Percentiles rank a stretch among this genome's conserved stretches.
phyloP scores from a whole-genome alignment of 371 early-diverging fungal species.

The Ecytonucleospora hepatopenaei region DNA sequence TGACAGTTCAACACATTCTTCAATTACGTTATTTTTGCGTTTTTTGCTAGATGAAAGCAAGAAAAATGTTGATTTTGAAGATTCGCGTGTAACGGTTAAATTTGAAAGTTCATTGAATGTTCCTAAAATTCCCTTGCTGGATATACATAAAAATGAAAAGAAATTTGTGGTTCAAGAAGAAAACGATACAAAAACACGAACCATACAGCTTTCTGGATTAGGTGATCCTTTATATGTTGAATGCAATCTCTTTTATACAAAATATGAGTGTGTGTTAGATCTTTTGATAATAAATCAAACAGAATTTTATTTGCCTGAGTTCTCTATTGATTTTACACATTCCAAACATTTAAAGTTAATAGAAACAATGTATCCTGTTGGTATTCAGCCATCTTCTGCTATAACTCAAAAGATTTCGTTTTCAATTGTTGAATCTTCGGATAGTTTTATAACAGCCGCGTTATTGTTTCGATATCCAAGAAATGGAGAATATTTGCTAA shows the following conservation, averaged over 20 bases:
- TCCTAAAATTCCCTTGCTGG: constrained; percentile 8
- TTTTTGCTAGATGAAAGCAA: constrained; percentile 2
- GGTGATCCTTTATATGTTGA: constrained; percentile 95
- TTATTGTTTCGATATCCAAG: constrained; percentile 40
- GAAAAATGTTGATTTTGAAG: neutral
- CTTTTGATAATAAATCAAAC: constrained; percentile 94
- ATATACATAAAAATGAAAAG: neutral
- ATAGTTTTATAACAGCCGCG: constrained; percentile 49
- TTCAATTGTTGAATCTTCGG: constrained; percentile 39
- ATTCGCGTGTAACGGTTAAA: neutral
- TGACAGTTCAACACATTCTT: constrained; percentile 41
- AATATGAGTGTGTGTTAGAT: constrained; percentile 78
- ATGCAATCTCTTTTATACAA: constrained; percentile 80
- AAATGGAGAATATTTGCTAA: constrained; percentile 21
- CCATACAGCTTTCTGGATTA: constrained; percentile 84
- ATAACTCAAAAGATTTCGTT: constrained; percentile 17
- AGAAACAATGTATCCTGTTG: constrained; percentile 2
- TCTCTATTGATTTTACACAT: constrained; percentile 85
- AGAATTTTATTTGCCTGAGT: constrained; percentile 75
- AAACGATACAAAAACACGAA: constrained; percentile 55
- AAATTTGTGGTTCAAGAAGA: constrained; percentile 7
- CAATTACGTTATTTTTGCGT: constrained; percentile 22
- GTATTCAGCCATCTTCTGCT: constrained; percentile 18
- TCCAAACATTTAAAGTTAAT: constrained; percentile 73
- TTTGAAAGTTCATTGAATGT: neutral